Evolutionary conservation across 2,329 filamentous ascomycete genomes (phyloP), one percentile per base, ranked within the genome.

Genomic region (Zasmidium cellare): DNA sequence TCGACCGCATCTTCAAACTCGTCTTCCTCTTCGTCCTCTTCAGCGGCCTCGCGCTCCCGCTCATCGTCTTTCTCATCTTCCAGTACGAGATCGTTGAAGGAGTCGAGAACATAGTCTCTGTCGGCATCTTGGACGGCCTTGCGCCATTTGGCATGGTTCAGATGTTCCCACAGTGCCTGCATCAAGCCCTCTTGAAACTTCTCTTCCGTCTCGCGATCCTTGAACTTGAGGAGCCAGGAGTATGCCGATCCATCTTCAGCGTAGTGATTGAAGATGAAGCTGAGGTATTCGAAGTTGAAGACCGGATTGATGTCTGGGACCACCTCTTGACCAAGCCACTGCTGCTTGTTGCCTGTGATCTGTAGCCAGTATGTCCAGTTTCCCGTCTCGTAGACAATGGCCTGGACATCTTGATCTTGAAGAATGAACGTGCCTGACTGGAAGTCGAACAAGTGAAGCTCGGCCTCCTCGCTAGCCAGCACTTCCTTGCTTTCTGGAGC

Each of bases 191-290:
- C 88, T 72, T 99, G 94, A 73, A 99, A 97, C 24, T 84, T 83
- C 72, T 96, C 92, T 53, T 96, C 81, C 0, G 87, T 87, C 19
- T 85, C 79, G 66, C 92, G 89, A 65, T 96, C 89, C 68, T 89
- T 91, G 79, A 99, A 99, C 14, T 92, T 87, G 35, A 99, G 79
- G 14, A 99, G 83, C 93, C 94, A 99, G 1, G 94, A 99, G 74
- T 92, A 96, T 3, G 94, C 93, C 1, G 89, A 90, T 1, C 92
- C 91, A 74, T 97, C 91, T 35, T 87, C 83, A 14, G 89, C 84
- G 73, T 96, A 97, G 72, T 97, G 92, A 70, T 99, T 99, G 83
- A 99, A 99, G 70, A 99, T 97, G 73, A 97, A 97, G 0, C 93
- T 97, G n/a, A 96, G 82, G 69, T 93, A 97, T 74, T 99, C 94